phyloP scores from a whole-genome alignment of 164 flowering plant genomes.

The Buxus sempervirens region DNA sequence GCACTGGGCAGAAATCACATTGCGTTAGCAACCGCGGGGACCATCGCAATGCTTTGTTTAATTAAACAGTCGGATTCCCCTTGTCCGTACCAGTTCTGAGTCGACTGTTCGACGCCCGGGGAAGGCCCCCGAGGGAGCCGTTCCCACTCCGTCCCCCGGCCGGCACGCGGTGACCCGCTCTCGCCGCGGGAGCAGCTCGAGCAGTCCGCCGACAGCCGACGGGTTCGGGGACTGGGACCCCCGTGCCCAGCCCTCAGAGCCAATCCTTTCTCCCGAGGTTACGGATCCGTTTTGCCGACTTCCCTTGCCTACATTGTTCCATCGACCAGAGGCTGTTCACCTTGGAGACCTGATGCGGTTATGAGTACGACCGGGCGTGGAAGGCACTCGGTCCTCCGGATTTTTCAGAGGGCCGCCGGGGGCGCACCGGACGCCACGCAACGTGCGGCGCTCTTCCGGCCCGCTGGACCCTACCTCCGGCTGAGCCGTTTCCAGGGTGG shows the following conservation, averaged over 20 bases:
- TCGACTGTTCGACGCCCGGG: constrained; percentile 21
- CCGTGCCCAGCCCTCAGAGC: constrained; percentile 18
- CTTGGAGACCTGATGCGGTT: constrained; percentile 17
- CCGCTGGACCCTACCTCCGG: constrained; percentile 30
- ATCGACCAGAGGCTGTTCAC: constrained; percentile 18
- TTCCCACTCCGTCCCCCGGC: constrained; percentile 24
- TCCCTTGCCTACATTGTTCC: constrained; percentile 32
- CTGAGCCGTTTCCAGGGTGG: constrained; percentile 28
- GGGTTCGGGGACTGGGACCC: constrained; percentile 19
- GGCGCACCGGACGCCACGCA: constrained; percentile 24
- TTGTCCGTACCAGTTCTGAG: constrained; percentile 32
- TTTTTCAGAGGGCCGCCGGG: constrained; percentile 27
- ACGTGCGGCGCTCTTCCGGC: constrained; percentile 27
- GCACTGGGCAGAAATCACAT: constrained; percentile 32
- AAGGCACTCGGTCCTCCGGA: constrained; percentile 23
- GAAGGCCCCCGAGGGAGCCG: constrained; percentile 23
- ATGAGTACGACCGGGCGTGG: constrained; percentile 16
- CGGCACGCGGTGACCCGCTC: constrained; percentile 26
- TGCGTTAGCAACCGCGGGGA: constrained; percentile 33
- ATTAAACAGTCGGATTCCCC: constrained; percentile 35
- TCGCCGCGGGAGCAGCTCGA: constrained; percentile 20
- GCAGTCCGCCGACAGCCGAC: constrained; percentile 25
- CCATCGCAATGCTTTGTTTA: constrained; percentile 45
- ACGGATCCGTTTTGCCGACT: constrained; percentile 30
- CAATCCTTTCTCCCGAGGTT: constrained; percentile 36